phyloP scores from a whole-genome alignment of 208 protist genomes.

The Novymonas esmeraldas region DNA sequence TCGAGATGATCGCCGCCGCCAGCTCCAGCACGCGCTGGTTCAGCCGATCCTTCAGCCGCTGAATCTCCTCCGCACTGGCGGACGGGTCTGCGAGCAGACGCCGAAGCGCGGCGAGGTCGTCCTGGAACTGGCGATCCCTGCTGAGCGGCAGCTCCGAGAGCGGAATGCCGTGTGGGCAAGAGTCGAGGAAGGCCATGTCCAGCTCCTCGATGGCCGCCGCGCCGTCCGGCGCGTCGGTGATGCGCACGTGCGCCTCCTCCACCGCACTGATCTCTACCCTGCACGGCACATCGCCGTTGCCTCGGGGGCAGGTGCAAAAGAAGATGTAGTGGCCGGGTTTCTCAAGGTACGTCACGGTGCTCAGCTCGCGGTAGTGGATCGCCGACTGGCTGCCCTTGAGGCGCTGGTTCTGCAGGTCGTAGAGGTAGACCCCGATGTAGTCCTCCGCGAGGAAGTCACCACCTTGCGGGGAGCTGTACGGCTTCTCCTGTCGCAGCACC shows the following conservation, averaged over 20 bases:
- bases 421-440: constrained; percentile 62
- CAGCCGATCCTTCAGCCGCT: constrained; percentile 36
- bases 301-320: constrained; percentile 48
- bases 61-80: constrained; percentile 35
- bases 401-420: constrained; percentile 46
- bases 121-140: constrained; percentile 39
- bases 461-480: constrained; percentile 10
- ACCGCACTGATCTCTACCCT: constrained; percentile 56
- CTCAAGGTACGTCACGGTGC: constrained; percentile 42
- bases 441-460: constrained; percentile 55
- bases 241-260: constrained; percentile 53
- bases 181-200: constrained; percentile 55
- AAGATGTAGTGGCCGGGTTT: constrained; percentile 44
- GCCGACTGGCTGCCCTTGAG: constrained; percentile 43
- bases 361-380: constrained; percentile 66
- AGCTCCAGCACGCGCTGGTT: constrained; percentile 49
- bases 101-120: constrained; percentile 26
- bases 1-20: constrained; percentile 40
- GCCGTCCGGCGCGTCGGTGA: constrained; percentile 51
- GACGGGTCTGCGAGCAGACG: constrained; percentile 36
- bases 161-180: constrained; percentile 32
- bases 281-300: constrained; percentile 39
- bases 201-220: constrained; percentile 41
- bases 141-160: constrained; percentile 52
- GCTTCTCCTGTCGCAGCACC: constrained; percentile 51